These are phyloP conservation scores for Teunomyces funiuensis DNA, from an alignment of 805 yeast genomes.

Conservation along the genomic window DNA sequence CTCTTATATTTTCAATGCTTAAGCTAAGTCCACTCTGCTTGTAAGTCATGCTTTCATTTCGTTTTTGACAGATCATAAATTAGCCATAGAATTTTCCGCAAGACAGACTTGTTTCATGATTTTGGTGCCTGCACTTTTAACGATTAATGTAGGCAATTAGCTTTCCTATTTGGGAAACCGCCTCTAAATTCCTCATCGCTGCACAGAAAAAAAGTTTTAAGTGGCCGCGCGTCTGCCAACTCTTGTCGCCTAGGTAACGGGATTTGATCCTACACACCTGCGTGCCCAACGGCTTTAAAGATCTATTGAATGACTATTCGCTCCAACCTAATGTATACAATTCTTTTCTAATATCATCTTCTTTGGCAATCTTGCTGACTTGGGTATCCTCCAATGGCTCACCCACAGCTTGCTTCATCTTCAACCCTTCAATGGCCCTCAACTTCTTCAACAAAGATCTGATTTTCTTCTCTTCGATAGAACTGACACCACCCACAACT, in stretches of 20 bases:
- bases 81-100: too few relatives aligned
- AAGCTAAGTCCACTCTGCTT: too few relatives aligned
- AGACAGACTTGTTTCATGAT: too few relatives aligned
- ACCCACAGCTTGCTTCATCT: constrained; percentile 78
- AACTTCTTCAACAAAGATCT: constrained; percentile 88
- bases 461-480: constrained; percentile 88
- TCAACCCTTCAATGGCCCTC: constrained; percentile 91
- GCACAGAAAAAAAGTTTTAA: background rate
- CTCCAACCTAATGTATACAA: constrained; percentile 70
- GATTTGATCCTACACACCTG: too few relatives aligned
- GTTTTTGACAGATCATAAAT: too few relatives aligned
- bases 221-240: background rate
- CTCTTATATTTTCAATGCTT: too few relatives aligned
- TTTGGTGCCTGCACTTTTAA: constrained; percentile 3
- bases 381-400: constrained; percentile 93
- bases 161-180: constrained; percentile 5
- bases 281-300: too few relatives aligned
- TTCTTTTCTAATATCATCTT: constrained; percentile 74
- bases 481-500: constrained; percentile 60
- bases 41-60: too few relatives aligned
- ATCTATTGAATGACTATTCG: constrained; percentile 21
- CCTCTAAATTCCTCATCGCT: background rate
- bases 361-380: constrained; percentile 83
- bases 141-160: too few relatives aligned
- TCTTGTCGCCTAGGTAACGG: background rate